These are phyloP conservation scores for Plectranthus barbatus DNA, from an alignment of 257 asterid genomes.

Conservation along the genomic window DNA sequence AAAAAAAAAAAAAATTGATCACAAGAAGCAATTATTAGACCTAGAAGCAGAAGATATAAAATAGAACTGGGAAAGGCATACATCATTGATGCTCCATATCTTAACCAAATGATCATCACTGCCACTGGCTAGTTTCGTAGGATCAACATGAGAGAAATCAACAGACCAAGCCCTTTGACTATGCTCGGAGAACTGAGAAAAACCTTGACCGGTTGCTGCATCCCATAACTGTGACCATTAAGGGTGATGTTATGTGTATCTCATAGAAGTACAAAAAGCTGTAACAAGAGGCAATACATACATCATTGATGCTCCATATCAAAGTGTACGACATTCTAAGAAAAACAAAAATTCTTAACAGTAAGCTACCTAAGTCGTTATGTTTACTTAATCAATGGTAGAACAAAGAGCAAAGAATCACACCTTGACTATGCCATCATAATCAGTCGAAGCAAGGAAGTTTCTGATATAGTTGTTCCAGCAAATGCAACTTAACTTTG, in stretches of 20 bases:
- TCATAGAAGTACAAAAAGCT: conserved; percentile 7
- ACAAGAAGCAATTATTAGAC: too few species aligned
- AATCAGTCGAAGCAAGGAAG: conserved; percentile 89
- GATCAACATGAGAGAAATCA: conserved; percentile 77
- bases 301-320: neutral
- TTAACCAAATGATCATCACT: conserved; percentile 89
- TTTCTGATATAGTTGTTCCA: conserved; percentile 95
- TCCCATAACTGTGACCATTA: conserved; percentile 81
- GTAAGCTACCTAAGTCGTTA: neutral
- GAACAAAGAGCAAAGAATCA: conserved; percentile 9
- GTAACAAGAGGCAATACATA: neutral
- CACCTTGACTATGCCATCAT: conserved; percentile 75
- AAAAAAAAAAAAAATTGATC: too few species aligned
- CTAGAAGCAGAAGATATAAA: conserved; percentile 6
- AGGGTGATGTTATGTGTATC: conserved; percentile 21
- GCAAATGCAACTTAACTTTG: conserved; percentile 75
- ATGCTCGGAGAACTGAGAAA: conserved; percentile 60
- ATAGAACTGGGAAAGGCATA: conserved; percentile 24
- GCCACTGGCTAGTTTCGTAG: conserved; percentile 80
- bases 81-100: conserved; percentile 88
- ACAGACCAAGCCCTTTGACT: conserved; percentile 94
- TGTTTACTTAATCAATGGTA: neutral
- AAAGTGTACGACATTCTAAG: neutral
- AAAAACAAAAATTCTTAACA: neutral
- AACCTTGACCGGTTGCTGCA: conserved; percentile 69